Conservation (phyloP, 805 yeast species). For the Tetrapisispora arboricola region DNA sequence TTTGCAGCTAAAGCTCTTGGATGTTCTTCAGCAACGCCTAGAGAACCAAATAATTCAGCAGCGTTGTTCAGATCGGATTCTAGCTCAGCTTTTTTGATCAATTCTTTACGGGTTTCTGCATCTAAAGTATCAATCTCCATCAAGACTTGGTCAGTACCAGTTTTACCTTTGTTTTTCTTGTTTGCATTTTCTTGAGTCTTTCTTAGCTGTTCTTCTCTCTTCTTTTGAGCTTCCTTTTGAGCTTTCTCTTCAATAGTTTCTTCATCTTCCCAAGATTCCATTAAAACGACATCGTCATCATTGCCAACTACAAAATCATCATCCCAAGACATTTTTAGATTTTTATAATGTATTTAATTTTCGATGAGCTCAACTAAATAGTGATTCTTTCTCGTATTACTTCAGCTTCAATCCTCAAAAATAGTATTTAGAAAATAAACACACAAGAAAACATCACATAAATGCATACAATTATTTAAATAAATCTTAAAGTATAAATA, state of each 20-base stretch:
- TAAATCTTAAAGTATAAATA: no score
- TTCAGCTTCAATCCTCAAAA: no score
- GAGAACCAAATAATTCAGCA: conserved; percentile 78
- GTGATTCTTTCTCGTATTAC: no score
- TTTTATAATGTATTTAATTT: no score
- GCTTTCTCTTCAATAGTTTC: conserved; percentile 65
- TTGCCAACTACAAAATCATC: conserved; percentile 75
- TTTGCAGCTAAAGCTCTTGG: conserved; percentile 34
- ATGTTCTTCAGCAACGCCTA: conserved; percentile 42
- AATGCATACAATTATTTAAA: no score
- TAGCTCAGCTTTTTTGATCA: conserved; percentile 70
- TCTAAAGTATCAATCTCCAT: conserved; percentile 61
- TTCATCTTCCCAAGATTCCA: conserved; percentile 72
- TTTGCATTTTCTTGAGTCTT: conserved; percentile 17
- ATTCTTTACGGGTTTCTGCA: conserved; percentile 59
- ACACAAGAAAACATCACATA: no score
- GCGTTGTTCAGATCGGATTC: conserved; percentile 87
- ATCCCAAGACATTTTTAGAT: conserved; percentile 39
- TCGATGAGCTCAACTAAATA: neutral
- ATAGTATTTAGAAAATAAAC: no score
- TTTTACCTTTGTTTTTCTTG: conserved; percentile 21
- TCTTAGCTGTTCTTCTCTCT: conserved; percentile 36
- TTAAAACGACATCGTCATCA: conserved; percentile 37
- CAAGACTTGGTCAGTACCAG: conserved; percentile 32
- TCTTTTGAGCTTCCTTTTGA: conserved; percentile 65